Base-by-base conservation (phyloP, 129 eudicot species). In the Lactuca sativa region DNA sequence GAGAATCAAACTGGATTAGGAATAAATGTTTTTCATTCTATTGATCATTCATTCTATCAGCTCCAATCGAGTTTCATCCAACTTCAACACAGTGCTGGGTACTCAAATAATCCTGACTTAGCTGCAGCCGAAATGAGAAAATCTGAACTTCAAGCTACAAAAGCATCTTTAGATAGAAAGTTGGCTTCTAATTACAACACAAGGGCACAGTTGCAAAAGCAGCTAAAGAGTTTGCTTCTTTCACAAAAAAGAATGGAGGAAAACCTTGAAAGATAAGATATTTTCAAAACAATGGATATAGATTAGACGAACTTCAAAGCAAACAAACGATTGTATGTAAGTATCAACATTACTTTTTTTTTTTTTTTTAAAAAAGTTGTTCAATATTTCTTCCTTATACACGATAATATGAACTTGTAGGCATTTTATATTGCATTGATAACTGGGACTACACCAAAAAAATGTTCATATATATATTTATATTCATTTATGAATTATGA, bases 101-200 rank as follows among this genome's bases (percentile, higher is more conserved):
- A 53, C 72, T 71, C 77, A 6, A 25, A 77, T 47, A 66, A 73
- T 69, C 51, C 84, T 56, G 74, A 86, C 37, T 49, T 86, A 25
- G 77, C 81, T 56, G 83, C 87, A 34, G 95, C 85, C 25, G 87
- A 87, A 77, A 57, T 58, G 54, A 78, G 82, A 67, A 84, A 87
- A 67, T 81, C 75, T 25, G 69, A 84, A 70, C 87, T 87, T 62
- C 25, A 76, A 73, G 81, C 82, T 56, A 69, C 47, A 51, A 84
- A 87, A 77, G 76, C 70, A 53, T 66, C 55, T 13, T 37, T 87
- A 68, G 76, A 59, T 56, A 81, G 70, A 73, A 81, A 14, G 15
- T 15, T 84, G 83, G 85, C 81, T 36, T 73, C 80, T 30, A 84
- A 72, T 77, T 76, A 87, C 69, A 74, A 75, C 62, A 63, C 43